Base-by-base conservation (phyloP, 2,329 filamentous ascomycete genomes). In the Eurotiales sp. region DNA sequence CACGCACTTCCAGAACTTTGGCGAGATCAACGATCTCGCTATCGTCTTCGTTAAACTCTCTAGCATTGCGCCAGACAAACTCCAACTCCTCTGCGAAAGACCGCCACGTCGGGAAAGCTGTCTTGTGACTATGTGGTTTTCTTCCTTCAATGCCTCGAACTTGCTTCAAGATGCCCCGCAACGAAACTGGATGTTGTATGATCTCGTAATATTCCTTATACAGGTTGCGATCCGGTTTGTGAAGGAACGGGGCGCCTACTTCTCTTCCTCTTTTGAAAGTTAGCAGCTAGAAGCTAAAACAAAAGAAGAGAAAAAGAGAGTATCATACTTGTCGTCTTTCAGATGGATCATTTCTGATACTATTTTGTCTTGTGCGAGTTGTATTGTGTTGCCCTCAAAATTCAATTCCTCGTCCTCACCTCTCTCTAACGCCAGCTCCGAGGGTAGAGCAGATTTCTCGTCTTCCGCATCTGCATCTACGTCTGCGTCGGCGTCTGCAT, bases 31-130 rank as follows among this genome's bases (percentile, higher is more conserved):
- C 89, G 46, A 96, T 91, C 14, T 90, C 86, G 62, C 91, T 96
- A 3, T 86, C 88, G 64, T 96, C 90, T 67, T 96, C 89, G 59
- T 96, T 96, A 75, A 92, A 96, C 53, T 86, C 86, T 62, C 84
- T 87, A 0, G 90, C 90, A 68, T 96, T 96, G 44, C 79, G 80
- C 91, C 91, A 96, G 39, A 96, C 84, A 47, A 88, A 78, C 61
- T 84, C 87, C 11, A 88, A 79, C 62, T 88, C 87, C 49, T 90
- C 84, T 65, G 90, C 89, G 58, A 96, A 89, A 1, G 84, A 79
- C 51, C 84, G 79, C 91, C 91, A 96, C 46, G 76, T 87, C 66
- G 89, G 91, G 70, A 90, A 89, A 43, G 90, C 84, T 44, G 85
- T 86, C 22, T 71, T 65, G 10, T 72, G 75, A 3, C 79, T 78